Conservation (phyloP, 257 asterid species). For the Solanum gracilifrons region DNA sequence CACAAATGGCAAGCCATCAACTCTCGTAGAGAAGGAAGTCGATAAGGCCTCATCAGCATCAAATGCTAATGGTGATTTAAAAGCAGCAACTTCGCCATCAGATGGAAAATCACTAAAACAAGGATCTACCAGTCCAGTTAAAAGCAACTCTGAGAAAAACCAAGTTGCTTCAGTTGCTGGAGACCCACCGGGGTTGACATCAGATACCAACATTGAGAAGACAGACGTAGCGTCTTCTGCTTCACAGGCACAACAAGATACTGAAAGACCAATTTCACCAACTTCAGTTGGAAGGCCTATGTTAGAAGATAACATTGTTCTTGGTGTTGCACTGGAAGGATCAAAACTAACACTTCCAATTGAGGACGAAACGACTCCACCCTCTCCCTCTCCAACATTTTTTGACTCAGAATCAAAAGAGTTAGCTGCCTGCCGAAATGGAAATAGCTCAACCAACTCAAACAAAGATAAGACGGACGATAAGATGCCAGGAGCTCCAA, state of each 20-base stretch:
- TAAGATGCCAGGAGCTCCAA: slow-evolving; percentile 6
- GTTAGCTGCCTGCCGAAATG: slow-evolving; percentile 16
- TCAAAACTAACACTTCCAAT: slow-evolving; percentile 94
- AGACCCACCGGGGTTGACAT: neutral
- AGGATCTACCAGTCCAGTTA: neutral
- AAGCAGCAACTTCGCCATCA: neutral
- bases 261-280: slow-evolving; percentile 21
- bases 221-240: neutral
- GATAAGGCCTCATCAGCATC: slow-evolving; percentile 1
- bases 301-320: slow-evolving; percentile 82
- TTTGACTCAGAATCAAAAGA: slow-evolving; percentile 10
- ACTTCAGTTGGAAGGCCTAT: slow-evolving; percentile 9
- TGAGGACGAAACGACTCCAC: slow-evolving; percentile 42
- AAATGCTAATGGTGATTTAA: neutral
- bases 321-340: slow-evolving; percentile 94
- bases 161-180: slow-evolving; percentile 1
- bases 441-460: neutral
- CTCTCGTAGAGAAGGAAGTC: neutral
- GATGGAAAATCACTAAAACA: neutral
- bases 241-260: slow-evolving; percentile 11
- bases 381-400: slow-evolving; percentile 5
- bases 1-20: slow-evolving; percentile 3
- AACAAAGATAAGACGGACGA: slow-evolving; percentile 19
- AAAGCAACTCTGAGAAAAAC: slow-evolving; percentile 7
- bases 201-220: slow-evolving; percentile 7